Base-by-base conservation (phyloP, 441 rosid species). In the Bocquillonia castaneifolia region DNA sequence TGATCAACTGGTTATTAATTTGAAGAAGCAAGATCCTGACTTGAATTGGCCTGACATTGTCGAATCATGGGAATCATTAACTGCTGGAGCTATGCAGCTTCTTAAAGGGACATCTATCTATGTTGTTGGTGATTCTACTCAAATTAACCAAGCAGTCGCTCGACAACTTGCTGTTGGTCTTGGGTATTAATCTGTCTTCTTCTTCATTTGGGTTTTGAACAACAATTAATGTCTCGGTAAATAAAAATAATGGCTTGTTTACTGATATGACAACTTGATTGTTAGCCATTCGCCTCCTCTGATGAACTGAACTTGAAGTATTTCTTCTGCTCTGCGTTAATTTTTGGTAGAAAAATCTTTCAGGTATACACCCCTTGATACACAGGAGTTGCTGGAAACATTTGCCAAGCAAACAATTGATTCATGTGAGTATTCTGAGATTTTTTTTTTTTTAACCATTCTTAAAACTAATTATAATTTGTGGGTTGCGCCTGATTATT, bases 21-120 rank as follows among this genome's bases (percentile, higher is more conserved):
- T 93, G 86, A 93, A 89, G 80, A 93, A 91, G 82, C 90, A 83
- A 70, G 92, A 86, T 67, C 89, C 90, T 0, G 88, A 85, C 44
- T 78, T 89, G 81, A 88, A 91, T 77, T 93, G 97, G 95, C 96
- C 96, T 62, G 92, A 89, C 71, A 82, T 89, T 82, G 79, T 88
- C 71, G 97, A 93, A 79, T 88, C 97, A 1, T 89, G 95, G 97
- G 93, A 91, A 53, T 93, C 98, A 39, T 77, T 89, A 77, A 79
- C 96, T 53, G 86, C 88, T 10, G 96, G 88, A 54, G 79, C 88
- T 42, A 66, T 75, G 87, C 96, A 93, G 69, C 88, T 93, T 23
- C 86, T 93, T 40, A 86, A 86, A 83, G 95, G 98, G 57, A 77
- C 95, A n/a, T 91, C 97, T n/a, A 81, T 88, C 69, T 93, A 82